These are phyloP conservation scores for Neofusicoccum parvum DNA, from an alignment of 2,329 filamentous ascomycete genomes.

Conservation along the genomic window DNA sequence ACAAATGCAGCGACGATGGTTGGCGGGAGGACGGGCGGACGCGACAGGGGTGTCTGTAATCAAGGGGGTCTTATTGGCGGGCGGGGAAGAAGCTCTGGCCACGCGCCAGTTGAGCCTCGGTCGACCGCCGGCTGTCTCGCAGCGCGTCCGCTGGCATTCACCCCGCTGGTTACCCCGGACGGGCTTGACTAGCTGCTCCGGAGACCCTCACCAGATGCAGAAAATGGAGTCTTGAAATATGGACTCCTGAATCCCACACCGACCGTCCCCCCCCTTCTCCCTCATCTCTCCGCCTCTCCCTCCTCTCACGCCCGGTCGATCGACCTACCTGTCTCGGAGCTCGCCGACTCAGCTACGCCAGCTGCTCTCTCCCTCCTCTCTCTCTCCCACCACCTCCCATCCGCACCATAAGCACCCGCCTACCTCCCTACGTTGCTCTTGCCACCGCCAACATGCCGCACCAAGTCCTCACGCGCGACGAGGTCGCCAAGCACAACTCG, in stretches of 20 bases:
- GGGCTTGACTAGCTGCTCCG: not conserved
- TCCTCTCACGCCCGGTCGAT: not conserved
- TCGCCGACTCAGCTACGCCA: not conserved
- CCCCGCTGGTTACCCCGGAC: slow-evolving; percentile 10
- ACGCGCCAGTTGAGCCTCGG: not conserved
- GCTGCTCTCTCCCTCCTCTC: not conserved
- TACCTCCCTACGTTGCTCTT: not conserved
- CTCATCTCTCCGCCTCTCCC: not conserved
- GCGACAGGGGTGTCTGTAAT: not conserved
- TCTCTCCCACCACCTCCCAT: not conserved
- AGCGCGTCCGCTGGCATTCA: not conserved
- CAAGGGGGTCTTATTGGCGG: not conserved
- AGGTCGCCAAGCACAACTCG: slow-evolving; percentile 75
- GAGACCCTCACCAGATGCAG: not conserved
- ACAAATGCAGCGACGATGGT: not conserved
- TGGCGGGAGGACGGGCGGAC: not conserved
- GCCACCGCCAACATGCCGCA: not conserved
- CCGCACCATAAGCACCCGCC: not conserved
- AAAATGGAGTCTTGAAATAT: slow-evolving; percentile 1
- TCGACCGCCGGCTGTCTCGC: not conserved
- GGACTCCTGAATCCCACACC: not conserved
- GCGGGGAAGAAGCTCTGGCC: not conserved
- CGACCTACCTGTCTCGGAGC: slow-evolving; percentile 10
- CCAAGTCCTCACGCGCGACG: slow-evolving; percentile 44
- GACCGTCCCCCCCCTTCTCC: not conserved